These are phyloP conservation scores for Zopfia rhizophila DNA, from an alignment of 2,329 filamentous ascomycete genomes.

Conservation along the genomic window DNA sequence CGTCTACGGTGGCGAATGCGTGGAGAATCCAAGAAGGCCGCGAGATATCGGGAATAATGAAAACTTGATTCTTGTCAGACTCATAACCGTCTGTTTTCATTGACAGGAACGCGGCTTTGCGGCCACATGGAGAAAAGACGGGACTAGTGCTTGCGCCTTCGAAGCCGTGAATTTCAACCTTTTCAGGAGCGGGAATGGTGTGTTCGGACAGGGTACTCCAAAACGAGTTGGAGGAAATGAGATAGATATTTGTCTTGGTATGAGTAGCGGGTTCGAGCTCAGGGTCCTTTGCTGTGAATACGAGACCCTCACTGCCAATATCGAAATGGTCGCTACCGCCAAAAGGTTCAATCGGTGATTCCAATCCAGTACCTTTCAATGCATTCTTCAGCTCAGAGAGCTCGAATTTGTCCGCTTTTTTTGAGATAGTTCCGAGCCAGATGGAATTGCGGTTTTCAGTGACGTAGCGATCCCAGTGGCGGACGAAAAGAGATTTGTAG, in stretches of 20 bases:
- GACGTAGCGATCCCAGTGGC: conserved; percentile 85
- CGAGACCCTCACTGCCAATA: conserved; percentile 71
- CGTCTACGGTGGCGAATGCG: conserved; percentile 70
- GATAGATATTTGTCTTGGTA: conserved; percentile 86
- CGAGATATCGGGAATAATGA: conserved; percentile 71
- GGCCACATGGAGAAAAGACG: conserved; percentile 78
- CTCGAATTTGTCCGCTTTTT: conserved; percentile 41
- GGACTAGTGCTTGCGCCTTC: conserved; percentile 74
- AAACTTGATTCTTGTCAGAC: conserved; percentile 76
- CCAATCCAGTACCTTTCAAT: conserved; percentile 67
- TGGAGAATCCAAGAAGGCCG: conserved; percentile 69
- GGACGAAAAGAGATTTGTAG: conserved; percentile 79
- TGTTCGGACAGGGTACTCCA: conserved; percentile 32
- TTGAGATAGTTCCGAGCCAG: conserved; percentile 72
- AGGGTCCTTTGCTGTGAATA: conserved; percentile 81
- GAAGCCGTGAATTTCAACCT: conserved; percentile 67
- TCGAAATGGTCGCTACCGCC: conserved; percentile 86
- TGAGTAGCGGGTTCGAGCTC: conserved; percentile 75
- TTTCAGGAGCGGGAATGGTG: conserved; percentile 53
- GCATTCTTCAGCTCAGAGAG: conserved; percentile 69
- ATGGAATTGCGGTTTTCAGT: conserved; percentile 75
- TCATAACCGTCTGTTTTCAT: conserved; percentile 85
- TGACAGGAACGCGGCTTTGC: conserved; percentile 77
- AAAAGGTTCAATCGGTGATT: conserved; percentile 79
- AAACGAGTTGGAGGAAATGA: conserved; percentile 72